These are phyloP conservation scores for Aspergillus coremiiformis DNA, from an alignment of 495 filamentous ascomycete genomes.

Conservation along the genomic window DNA sequence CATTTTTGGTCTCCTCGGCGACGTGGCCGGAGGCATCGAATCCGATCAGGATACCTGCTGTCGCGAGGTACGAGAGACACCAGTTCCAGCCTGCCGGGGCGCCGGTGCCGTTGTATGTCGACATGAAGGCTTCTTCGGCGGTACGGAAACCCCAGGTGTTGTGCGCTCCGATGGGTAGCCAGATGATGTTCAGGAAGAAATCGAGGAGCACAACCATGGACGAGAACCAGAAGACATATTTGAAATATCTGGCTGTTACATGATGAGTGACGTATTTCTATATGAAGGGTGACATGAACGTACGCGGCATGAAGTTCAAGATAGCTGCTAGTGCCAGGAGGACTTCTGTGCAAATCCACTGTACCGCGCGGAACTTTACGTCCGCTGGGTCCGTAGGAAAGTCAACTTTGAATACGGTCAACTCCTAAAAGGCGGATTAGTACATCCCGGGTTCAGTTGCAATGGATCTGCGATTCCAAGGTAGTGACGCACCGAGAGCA, in stretches of 20 bases:
- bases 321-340: slow-evolving; percentile 41
- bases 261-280: slow-evolving; percentile 2
- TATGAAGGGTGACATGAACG: neutral
- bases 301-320: slow-evolving; percentile 41
- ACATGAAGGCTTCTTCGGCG: slow-evolving; percentile 48
- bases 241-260: slow-evolving; percentile 33
- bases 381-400: slow-evolving; percentile 40
- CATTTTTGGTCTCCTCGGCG: slow-evolving; percentile 52
- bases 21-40: slow-evolving; percentile 52
- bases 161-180: slow-evolving; percentile 46
- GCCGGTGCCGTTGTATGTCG: slow-evolving; percentile 50
- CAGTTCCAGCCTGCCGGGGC: slow-evolving; percentile 51
- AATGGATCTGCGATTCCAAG: neutral
- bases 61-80: slow-evolving; percentile 52
- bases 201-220: slow-evolving; percentile 45
- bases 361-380: slow-evolving; percentile 49
- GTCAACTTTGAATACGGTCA: slow-evolving; percentile 45
- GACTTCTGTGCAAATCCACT: slow-evolving; percentile 47
- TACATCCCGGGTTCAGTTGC: neutral
- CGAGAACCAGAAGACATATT: slow-evolving; percentile 42
- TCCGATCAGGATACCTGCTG: slow-evolving; percentile 51
- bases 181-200: slow-evolving; percentile 50
- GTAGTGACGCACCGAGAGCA: slow-evolving; percentile 37
- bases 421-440: slow-evolving; percentile 27
- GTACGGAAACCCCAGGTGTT: slow-evolving; percentile 50